Evolutionary conservation across 345 rosid genomes (phyloP), one percentile per base, ranked within the genome.

Genomic region (Populus deltoides): DNA sequence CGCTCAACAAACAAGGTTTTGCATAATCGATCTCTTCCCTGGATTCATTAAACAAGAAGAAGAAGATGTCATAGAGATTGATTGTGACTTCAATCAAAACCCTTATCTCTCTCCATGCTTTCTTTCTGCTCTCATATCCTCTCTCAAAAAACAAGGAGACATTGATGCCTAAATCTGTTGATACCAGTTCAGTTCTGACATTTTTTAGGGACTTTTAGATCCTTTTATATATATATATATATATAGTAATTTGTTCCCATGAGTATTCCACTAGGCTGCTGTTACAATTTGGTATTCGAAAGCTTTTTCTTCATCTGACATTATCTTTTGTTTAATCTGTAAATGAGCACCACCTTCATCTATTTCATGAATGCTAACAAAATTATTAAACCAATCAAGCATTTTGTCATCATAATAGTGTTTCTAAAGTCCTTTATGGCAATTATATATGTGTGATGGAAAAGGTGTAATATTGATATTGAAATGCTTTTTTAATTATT

Each of bases 1-100:
- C 99, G 68, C 99, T 93, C 71, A 84, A 88, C 49, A 95, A 78
- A 53, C 99, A 95, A 1, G 93, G 94, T 90, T 88, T 91, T 18
- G 99, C 97, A 41, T 41, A 2, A 9, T 41, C 45, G 11, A 8
- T 10, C 45, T 33, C 35, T 33, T 33, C 35, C 35, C 35, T 33
- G 5, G 5, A 33, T 33, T 33, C 5, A 33, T 3, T 33, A 33
- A 33, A 33, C 35, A 33, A 33, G 35, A 33, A 33, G 35, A 33
- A 33, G 35, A 33, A 33, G 35, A 33, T 33, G 35, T 4, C 35
- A 33, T 33, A 3, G 35, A 33, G 35, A 33, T 33, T 33, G 35
- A 33, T 33, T 33, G 35, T 33, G 35, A 33, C 35, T 33, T 33
- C 0, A 33, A 33, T 33, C 5, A 33, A 41, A 41, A 41, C 45